A percentile compares a stretch with the other conserved stretches of the same genome.
Evolutionary conservation across 2,329 filamentous ascomycete species (phyloP).

Genomic region (Trichoderma koningii): DNA sequence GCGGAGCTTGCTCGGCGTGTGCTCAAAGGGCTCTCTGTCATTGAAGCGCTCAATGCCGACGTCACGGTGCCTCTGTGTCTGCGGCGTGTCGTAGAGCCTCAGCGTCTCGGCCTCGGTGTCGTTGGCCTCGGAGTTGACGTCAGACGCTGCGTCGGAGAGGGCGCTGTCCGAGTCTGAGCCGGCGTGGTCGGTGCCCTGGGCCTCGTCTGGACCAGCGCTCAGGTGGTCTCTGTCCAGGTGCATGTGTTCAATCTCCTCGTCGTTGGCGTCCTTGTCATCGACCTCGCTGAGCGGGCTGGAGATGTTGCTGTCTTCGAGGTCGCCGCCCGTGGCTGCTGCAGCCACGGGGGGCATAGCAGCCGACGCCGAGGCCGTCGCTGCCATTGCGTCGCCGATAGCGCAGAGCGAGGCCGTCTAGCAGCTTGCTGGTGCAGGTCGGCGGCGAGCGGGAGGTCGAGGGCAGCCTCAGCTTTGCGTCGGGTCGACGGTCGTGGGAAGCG

Average conservation of each 20-base stretch:
- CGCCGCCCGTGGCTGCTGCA: conserved; percentile 38
- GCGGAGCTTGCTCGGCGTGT: conserved; percentile 76
- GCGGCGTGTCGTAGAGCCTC: conserved; percentile 85
- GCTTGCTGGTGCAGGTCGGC: conserved; percentile 9
- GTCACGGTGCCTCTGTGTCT: conserved; percentile 63
- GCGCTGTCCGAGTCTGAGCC: conserved; percentile 54
- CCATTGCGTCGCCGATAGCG: conserved; percentile 46
- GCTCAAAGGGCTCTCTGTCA: conserved; percentile 58
- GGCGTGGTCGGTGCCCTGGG: conserved; percentile 36
- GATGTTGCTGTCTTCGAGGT: conserved; percentile 66
- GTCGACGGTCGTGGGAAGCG: conserved; percentile 16
- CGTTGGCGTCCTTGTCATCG: conserved; percentile 74
- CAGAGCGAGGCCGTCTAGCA: conserved; percentile 28
- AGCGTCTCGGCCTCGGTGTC: conserved; percentile 92
- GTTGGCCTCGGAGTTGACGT: conserved; percentile 49
- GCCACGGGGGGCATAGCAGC: conserved; percentile 50
- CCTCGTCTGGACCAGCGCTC: conserved; percentile 35
- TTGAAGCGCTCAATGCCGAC: conserved; percentile 61
- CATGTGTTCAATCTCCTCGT: conserved; percentile 66
- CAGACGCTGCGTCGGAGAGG: conserved; percentile 56
- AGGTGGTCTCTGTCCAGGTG: conserved; percentile 43
- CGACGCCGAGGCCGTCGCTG: conserved; percentile 54
- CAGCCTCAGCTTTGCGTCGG: conserved; percentile 16
- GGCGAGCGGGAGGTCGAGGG: conserved; percentile 3
- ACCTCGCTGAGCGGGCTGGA: conserved; percentile 95